Conservation (phyloP, 768 basidiomycete species). For the Glaciozyma antarctica region DNA sequence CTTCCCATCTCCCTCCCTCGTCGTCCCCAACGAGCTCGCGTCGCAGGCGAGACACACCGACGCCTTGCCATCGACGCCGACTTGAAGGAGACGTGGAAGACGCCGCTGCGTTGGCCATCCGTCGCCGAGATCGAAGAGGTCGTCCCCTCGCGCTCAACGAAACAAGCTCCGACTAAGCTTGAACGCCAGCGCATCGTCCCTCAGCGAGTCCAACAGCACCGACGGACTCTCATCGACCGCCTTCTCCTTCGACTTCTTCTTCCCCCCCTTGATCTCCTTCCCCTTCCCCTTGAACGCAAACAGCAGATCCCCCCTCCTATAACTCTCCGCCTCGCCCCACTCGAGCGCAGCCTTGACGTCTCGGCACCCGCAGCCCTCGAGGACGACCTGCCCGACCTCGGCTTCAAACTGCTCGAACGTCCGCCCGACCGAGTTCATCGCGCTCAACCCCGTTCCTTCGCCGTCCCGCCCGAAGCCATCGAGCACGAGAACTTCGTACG, state of each 20-base stretch:
- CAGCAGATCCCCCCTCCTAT: not conserved
- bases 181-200: conserved; percentile 25
- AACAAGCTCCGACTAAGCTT: conserved; percentile 24
- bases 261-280: not conserved
- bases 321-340: conserved; percentile 4
- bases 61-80: no score
- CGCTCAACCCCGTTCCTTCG: not conserved
- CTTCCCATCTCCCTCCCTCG: no score
- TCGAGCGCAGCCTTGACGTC: not conserved
- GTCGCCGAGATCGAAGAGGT: no score
- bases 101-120: no score
- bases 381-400: conserved; percentile 11
- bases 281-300: conserved; percentile 3
- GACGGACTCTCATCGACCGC: not conserved
- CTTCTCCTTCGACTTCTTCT: conserved; percentile 12
- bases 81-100: no score
- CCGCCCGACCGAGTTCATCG: conserved; percentile 12
- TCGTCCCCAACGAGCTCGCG: no score
- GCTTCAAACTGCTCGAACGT: conserved; percentile 24
- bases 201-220: conserved; percentile 11
- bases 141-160: not conserved
- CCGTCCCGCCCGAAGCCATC: conserved; percentile 3
- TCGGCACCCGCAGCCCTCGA: conserved; percentile 4
- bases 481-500: conserved; percentile 22
- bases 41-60: no score